phyloP scores from a whole-genome alignment of 2,329 filamentous ascomycete species.

The Alternaria triticina region DNA sequence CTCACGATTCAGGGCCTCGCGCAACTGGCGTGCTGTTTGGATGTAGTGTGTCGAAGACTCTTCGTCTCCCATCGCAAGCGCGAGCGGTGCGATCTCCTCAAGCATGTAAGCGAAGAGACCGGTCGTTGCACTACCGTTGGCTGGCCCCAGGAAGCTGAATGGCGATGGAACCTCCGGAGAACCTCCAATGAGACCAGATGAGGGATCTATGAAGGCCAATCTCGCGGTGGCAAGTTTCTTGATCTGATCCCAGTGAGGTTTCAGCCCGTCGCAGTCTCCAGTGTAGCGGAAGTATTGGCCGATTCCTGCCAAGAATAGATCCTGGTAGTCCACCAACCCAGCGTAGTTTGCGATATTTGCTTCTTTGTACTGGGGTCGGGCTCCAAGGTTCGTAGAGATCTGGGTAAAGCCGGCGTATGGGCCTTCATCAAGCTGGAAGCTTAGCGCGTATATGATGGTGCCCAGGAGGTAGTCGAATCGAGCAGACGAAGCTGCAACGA shows the following conservation, averaged over 20 bases:
- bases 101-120: not conserved
- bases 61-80: not conserved
- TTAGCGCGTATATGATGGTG: slow-evolving; percentile 26
- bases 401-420: not conserved
- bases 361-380: not conserved
- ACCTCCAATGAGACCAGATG: not conserved
- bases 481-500: slow-evolving; percentile 46
- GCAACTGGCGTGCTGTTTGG: not conserved
- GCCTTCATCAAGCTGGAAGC: not conserved
- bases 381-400: not conserved
- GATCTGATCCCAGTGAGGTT: not conserved
- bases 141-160: not conserved
- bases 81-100: not conserved
- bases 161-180: not conserved
- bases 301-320: not conserved
- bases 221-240: not conserved
- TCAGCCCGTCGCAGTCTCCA: not conserved
- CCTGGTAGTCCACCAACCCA: slow-evolving; percentile 2
- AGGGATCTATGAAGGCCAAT: not conserved
- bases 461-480: slow-evolving; percentile 46
- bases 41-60: not conserved
- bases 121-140: not conserved
- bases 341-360: not conserved
- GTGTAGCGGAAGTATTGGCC: slow-evolving; percentile 2
- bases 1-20: slow-evolving; percentile 1